These are phyloP conservation scores for Vaccinium corymbosum DNA, from an alignment of 148 eudicot genomes.

Conservation along the genomic window DNA sequence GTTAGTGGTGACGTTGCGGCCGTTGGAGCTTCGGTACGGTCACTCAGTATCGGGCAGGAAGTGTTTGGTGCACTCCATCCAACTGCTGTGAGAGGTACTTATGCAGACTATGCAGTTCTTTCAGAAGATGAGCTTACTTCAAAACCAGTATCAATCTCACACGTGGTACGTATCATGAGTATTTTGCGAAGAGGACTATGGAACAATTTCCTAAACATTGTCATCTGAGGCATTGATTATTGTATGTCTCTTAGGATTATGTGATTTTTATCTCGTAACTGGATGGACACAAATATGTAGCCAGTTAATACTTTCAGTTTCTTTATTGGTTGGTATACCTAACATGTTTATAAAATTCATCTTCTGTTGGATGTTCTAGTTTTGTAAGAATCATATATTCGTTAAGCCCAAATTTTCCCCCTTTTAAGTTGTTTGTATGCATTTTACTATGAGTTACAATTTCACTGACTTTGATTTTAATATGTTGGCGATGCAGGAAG, in stretches of 20 bases:
- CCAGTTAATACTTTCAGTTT: not conserved
- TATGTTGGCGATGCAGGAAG: conserved; percentile 52
- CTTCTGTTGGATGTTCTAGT: not conserved
- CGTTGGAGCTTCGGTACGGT: conserved; percentile 63
- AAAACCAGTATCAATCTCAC: conserved; percentile 66
- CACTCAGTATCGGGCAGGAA: conserved; percentile 74
- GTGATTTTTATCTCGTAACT: not conserved
- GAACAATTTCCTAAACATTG: not conserved
- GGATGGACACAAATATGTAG: not conserved
- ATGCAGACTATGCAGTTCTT: conserved; percentile 87
- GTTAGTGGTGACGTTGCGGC: conserved; percentile 95
- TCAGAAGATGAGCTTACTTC: conserved; percentile 63
- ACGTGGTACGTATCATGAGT: conserved; percentile 57
- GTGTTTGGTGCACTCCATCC: conserved; percentile 98
- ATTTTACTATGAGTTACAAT: not conserved
- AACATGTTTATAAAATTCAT: not conserved
- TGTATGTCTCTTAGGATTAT: not conserved
- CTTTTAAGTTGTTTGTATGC: not conserved
- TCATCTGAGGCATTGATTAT: not conserved
- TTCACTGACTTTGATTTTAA: not conserved
- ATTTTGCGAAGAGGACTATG: not conserved
- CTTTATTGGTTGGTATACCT: not conserved
- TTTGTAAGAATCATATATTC: not conserved
- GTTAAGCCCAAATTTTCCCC: not conserved
- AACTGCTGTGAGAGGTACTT: conserved; percentile 96